A percentile compares a stretch with the other conserved stretches of the same genome.
Conservation (phyloP, 495 filamentous ascomycete species). For the Aspergillus indologenus region DNA sequence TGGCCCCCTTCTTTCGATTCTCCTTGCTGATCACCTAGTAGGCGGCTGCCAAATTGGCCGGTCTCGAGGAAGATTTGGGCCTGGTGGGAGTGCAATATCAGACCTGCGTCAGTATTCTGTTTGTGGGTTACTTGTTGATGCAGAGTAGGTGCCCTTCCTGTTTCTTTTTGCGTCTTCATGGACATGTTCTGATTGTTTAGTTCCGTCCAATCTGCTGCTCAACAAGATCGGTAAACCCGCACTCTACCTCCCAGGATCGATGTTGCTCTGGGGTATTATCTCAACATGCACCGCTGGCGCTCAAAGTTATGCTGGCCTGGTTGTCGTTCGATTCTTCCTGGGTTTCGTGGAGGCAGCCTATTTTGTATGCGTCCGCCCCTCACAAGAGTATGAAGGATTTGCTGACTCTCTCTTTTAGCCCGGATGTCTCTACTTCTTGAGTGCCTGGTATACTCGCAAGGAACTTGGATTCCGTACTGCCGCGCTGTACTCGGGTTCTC, state of each 20-base stretch:
- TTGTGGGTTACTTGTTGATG: slow-evolving; percentile 64
- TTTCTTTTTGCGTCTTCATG: no score
- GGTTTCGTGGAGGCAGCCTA: slow-evolving; percentile 60
- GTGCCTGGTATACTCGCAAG: slow-evolving; percentile 51
- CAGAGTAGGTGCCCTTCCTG: slow-evolving; percentile 34
- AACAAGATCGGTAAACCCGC: slow-evolving; percentile 55
- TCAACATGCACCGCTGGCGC: slow-evolving; percentile 59
- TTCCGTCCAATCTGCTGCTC: slow-evolving; percentile 44
- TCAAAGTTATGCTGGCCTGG: slow-evolving; percentile 56
- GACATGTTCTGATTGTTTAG: slow-evolving; percentile 4
- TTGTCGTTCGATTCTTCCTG: slow-evolving; percentile 67
- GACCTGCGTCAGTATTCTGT: slow-evolving; percentile 65
- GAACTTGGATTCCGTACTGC: slow-evolving; percentile 49
- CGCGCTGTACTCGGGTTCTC: slow-evolving; percentile 47
- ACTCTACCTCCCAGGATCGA: slow-evolving; percentile 61
- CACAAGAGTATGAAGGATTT: background rate
- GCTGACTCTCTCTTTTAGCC: slow-evolving; percentile 25
- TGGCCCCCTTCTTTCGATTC: background rate
- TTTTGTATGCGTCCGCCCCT: slow-evolving; percentile 26
- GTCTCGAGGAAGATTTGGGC: slow-evolving; percentile 48
- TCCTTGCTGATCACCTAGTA: slow-evolving; percentile 6
- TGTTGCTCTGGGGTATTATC: slow-evolving; percentile 73
- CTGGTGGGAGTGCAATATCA: slow-evolving; percentile 49
- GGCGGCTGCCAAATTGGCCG: slow-evolving; percentile 50
- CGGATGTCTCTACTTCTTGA: slow-evolving; percentile 48